Conservation (phyloP, 768 basidiomycete genomes). For the Panaeolus cyanescens region DNA sequence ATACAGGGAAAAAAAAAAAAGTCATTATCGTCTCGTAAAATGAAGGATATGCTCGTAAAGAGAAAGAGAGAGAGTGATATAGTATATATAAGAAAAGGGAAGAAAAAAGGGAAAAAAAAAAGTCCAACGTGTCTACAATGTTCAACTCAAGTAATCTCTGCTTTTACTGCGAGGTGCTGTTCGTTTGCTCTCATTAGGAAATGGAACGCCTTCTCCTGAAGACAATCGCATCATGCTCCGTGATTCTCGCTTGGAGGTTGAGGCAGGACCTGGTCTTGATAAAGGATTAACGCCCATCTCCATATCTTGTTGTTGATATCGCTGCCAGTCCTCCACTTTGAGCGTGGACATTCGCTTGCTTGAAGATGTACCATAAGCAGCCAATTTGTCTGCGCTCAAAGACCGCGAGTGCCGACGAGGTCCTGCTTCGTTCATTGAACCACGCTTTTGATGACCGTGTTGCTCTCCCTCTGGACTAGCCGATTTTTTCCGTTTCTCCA, state of each 20-base stretch:
- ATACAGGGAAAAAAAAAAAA: constrained; percentile 9
- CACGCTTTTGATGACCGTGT: constrained; percentile 33
- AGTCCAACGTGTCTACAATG: constrained; percentile 8
- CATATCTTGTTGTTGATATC: constrained; percentile 57
- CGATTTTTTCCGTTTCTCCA: constrained; percentile 53
- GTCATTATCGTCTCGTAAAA: constrained; percentile 16
- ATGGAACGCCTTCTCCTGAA: constrained; percentile 48
- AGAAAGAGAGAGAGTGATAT: not conserved
- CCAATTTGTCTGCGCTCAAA: constrained; percentile 65
- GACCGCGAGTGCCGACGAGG: constrained; percentile 49
- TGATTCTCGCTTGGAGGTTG: constrained; percentile 33
- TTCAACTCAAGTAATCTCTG: constrained; percentile 37
- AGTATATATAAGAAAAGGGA: constrained; percentile 2
- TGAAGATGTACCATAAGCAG: constrained; percentile 44
- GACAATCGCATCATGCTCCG: constrained; percentile 21
- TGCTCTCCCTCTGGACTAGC: constrained; percentile 40
- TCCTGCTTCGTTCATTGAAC: constrained; percentile 33
- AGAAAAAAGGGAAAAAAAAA: constrained; percentile 7
- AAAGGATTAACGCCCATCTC: constrained; percentile 23
- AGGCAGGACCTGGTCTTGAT: constrained; percentile 6
- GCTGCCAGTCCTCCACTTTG: constrained; percentile 88
- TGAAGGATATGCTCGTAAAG: not conserved
- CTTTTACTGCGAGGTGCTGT: constrained; percentile 31
- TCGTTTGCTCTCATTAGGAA: constrained; percentile 46
- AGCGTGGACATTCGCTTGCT: constrained; percentile 71